Conservation (phyloP, 768 basidiomycete species). For the Lactifluus hygrophoroides region DNA sequence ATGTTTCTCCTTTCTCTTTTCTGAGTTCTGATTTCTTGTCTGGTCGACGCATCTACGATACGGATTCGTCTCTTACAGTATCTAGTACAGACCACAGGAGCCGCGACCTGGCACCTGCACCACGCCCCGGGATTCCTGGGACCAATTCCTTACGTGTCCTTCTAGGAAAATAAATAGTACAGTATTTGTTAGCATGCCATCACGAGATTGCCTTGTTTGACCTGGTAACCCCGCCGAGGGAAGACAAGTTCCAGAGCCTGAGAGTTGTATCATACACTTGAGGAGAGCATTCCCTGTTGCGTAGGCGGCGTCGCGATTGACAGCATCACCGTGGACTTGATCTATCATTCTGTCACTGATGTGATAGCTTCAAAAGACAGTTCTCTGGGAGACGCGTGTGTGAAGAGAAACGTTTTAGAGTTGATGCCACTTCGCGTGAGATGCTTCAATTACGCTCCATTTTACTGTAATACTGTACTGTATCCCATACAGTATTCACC, state of each 20-base stretch:
- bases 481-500: too few relatives aligned
- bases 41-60: too few relatives aligned
- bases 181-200: not conserved
- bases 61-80: too few relatives aligned
- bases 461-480: too few relatives aligned
- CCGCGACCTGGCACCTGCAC: not conserved
- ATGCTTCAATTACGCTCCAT: not conserved
- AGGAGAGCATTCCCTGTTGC: not conserved
- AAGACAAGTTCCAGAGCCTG: too few relatives aligned
- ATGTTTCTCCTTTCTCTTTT: too few relatives aligned
- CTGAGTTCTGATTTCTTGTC: too few relatives aligned
- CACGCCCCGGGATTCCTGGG: not conserved
- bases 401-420: not conserved
- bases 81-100: not conserved
- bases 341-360: not conserved
- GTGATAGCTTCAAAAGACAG: not conserved
- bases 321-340: constrained; percentile 15
- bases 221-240: too few relatives aligned
- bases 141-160: not conserved
- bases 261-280: too few relatives aligned
- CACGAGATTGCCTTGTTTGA: not conserved
- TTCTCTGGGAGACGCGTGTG: not conserved
- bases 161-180: not conserved
- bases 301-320: constrained; percentile 3
- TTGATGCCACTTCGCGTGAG: not conserved